phyloP scores from a whole-genome alignment of 768 basidiomycete genomes.

The Boletus reticulatus region DNA sequence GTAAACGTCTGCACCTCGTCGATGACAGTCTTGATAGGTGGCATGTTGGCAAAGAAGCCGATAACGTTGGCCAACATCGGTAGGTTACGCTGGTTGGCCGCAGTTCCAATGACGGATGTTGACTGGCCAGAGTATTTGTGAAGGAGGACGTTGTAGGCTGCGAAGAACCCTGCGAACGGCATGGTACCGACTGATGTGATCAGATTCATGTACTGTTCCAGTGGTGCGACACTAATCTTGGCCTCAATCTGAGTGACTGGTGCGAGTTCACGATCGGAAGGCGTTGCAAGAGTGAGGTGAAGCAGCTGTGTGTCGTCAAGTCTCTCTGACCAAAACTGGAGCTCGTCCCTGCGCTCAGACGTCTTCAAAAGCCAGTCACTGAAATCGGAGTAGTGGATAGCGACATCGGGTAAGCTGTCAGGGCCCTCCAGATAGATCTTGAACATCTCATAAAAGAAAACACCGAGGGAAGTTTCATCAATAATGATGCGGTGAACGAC shows the following conservation, averaged over 20 bases:
- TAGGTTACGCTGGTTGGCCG: slow-evolving; percentile 31
- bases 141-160: slow-evolving; percentile 32
- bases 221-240: slow-evolving; percentile 16
- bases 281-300: slow-evolving; percentile 25
- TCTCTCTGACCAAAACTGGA: slow-evolving; percentile 25
- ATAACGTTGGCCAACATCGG: slow-evolving; percentile 26
- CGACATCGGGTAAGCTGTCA: slow-evolving; percentile 23
- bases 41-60: slow-evolving; percentile 32
- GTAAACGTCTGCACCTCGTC: slow-evolving; percentile 24
- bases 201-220: slow-evolving; percentile 21
- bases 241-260: slow-evolving; percentile 29
- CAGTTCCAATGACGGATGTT: slow-evolving; percentile 29
- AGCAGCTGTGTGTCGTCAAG: slow-evolving; percentile 16
- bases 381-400: slow-evolving; percentile 21
- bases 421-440: slow-evolving; percentile 26
- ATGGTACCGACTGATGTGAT: slow-evolving; percentile 18
- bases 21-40: slow-evolving; percentile 28
- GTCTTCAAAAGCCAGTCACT: slow-evolving; percentile 28
- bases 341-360: slow-evolving; percentile 26
- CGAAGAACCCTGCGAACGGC: slow-evolving; percentile 31
- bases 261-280: slow-evolving; percentile 25
- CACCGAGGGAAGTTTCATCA: slow-evolving; percentile 28
- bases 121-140: slow-evolving; percentile 33
- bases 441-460: slow-evolving; percentile 33
- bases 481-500: slow-evolving; percentile 33